Evolutionary conservation across 805 yeast genomes (phyloP), one percentile per base, ranked within the genome.

Genomic region (Groenewaldozyma salmanticensis): DNA sequence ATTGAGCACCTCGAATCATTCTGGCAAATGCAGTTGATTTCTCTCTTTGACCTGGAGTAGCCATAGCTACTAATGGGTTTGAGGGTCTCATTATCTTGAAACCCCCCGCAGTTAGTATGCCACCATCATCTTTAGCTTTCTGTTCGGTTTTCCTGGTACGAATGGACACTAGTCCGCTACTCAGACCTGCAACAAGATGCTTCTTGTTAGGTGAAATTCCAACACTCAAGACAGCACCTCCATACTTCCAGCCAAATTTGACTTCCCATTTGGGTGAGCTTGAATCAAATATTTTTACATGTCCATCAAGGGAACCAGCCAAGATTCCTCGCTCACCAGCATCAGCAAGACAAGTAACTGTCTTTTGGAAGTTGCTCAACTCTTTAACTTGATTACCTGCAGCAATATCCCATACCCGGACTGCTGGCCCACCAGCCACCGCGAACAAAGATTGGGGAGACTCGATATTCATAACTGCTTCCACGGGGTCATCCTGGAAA

Each of bases 291-390:
- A 88, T 88, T 62, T 92, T 92, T 45, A 92, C 95, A 61, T 92
- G 98, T 17, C 98, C 98, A 63, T 92, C 98, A 43, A 92, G 68
- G 0, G 96, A 87, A 15, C 97, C 96, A 2, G 95, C 96, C 22
- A 92, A 65, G 35, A 92, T 66, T n/a, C 92, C 90, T 38, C 76
- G 66, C 47, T 77, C 84, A 22, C 80, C 81, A 6, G 90, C 80
- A 50, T 73, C 65, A 39, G 82, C 78, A 47, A 88, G 66, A 46
- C 88, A 79, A 13, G 96, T 88, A 32, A 90, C 96, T 1, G 96
- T 83, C 62, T 92, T 90, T 52, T 88, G 88, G 67, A 92, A 92
- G 61, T 88, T 90, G 38, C 78, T 74, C 56, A 94, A 69, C 50
- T 83, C 84, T 53, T 75, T 72, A 35, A 83, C 66, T 43, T 65